These are phyloP conservation scores for Pterocarpus macrocarpus DNA, from an alignment of 306 rosid genomes.

Conservation along the genomic window DNA sequence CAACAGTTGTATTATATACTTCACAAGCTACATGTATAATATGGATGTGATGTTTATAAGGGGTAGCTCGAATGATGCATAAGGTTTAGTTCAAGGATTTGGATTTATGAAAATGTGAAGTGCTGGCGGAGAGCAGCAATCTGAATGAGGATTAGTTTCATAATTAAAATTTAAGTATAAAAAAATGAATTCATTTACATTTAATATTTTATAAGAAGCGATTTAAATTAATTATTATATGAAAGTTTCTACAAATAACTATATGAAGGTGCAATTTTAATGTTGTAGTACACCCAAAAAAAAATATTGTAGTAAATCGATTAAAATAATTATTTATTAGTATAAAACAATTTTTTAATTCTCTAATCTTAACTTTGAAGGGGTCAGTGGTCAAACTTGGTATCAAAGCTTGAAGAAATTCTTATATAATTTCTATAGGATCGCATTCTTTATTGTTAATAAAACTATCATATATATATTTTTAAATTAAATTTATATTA, in stretches of 20 bases:
- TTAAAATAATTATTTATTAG: neutral
- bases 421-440: too few relatives aligned
- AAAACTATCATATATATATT: too few relatives aligned
- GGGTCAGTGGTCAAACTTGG: too few relatives aligned
- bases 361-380: neutral
- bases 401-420: too few relatives aligned
- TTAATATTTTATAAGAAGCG: neutral
- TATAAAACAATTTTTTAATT: too few relatives aligned
- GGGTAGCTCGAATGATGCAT: neutral
- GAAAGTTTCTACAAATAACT: neutral
- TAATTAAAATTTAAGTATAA: neutral
- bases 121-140: too few relatives aligned
- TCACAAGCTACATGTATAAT: neutral
- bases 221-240: too few relatives aligned
- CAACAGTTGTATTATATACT: neutral
- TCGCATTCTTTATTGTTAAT: too few relatives aligned
- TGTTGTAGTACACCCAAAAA: too few relatives aligned
- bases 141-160: neutral
- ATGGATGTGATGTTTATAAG: constrained; percentile 3
- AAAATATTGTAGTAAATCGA: neutral
- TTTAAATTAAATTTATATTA: too few relatives aligned
- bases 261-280: neutral
- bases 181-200: neutral
- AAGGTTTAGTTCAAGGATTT: neutral
- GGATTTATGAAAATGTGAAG: neutral